Conservation (phyloP, 805 yeast genomes). For the Danielozyma ontarioensis region DNA sequence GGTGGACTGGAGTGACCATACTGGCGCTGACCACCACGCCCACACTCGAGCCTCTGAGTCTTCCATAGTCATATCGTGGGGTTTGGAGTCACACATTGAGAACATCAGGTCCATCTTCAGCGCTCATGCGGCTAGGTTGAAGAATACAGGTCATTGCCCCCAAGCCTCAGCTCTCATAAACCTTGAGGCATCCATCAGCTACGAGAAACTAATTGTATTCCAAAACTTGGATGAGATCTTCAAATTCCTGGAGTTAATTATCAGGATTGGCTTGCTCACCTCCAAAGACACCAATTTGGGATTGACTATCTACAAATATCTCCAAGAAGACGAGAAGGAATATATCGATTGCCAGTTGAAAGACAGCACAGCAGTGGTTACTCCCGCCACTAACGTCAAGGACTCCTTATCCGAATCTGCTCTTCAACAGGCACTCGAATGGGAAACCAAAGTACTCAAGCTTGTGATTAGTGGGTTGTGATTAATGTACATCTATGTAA, state of each 20-base stretch:
- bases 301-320: slow-evolving; percentile 12
- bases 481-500: slow-evolving; percentile 20
- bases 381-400: neutral
- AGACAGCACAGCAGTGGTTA: too few relatives aligned
- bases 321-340: slow-evolving; percentile 10
- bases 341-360: slow-evolving; percentile 7
- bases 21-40: too few relatives aligned
- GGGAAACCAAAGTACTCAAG: neutral
- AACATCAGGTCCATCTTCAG: too few relatives aligned
- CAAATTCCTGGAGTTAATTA: slow-evolving; percentile 11
- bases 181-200: too few relatives aligned
- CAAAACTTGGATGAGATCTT: slow-evolving; percentile 11
- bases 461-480: neutral
- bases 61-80: too few relatives aligned
- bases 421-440: slow-evolving; percentile 1
- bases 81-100: too few relatives aligned
- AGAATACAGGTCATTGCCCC: too few relatives aligned
- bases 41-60: too few relatives aligned
- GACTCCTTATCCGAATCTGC: neutral
- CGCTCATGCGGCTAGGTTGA: too few relatives aligned
- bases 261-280: slow-evolving; percentile 15
- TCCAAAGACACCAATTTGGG: slow-evolving; percentile 16
- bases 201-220: slow-evolving; percentile 10
- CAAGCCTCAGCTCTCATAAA: too few relatives aligned
- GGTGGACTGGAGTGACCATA: too few relatives aligned